Base-by-base conservation (phyloP, 1,284 basidiomycete genomes). In the Fomes fomentarius region DNA sequence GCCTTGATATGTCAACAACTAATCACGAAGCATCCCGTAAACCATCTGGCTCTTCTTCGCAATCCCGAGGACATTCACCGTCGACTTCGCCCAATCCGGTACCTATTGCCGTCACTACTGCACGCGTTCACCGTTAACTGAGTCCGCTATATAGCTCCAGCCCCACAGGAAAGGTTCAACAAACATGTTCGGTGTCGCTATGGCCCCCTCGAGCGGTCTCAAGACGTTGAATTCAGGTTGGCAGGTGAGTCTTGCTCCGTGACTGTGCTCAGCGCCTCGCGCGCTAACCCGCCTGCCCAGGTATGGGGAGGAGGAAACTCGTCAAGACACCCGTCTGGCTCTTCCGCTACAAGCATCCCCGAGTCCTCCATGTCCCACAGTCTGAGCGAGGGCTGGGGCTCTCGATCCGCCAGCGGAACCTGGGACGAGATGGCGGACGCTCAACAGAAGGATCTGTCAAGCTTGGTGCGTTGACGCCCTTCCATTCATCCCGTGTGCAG, bases 31-130 rank as follows among this genome's bases (percentile, higher is more conserved):
- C 76, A 56, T 75, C 80, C 30, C 80, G 84, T 66, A 87, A 87
- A 66, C 83, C 84, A 43, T 87, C 87, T 44, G 81, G 79, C 52
- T 85, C 86, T 25, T 85, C 87, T 26, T 79, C 79, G 17, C 83
- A 80, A 50, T 87, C 87, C 48, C 74, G 75, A 45, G 75, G 76
- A 30, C 86, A 81, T 62, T 89, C 87, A 1, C 85, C 85, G 0
- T 73, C 79, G 40, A 71, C 71, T 45, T 83, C 84, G 25, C 81
- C 84, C 7, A 75, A 72, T 64, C 77, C 80, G 66, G 86, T 88
- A 69, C 60, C 77, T 70, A 25, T 17, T 24, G 47, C 34, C 37
- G 30, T 17, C 52, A 25, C 34, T 25, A 4, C 42, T 26, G 21
- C 38, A 19, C 51, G 28, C 47, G 37, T 33, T 22, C 24, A 11